Conservation (phyloP, 2,329 filamentous ascomycete genomes). For the Cercospora sp. region DNA sequence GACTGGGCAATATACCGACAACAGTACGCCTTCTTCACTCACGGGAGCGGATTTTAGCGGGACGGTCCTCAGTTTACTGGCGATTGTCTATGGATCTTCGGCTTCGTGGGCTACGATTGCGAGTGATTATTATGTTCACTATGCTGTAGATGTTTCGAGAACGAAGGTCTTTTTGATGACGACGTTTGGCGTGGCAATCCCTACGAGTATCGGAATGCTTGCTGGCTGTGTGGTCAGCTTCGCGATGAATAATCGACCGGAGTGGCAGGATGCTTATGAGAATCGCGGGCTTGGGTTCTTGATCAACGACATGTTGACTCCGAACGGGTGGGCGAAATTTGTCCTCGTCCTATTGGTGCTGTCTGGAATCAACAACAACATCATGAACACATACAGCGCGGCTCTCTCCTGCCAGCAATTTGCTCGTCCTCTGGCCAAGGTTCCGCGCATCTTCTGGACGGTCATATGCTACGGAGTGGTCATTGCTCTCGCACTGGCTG, state of each 20-base stretch:
- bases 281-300: conserved; percentile 51
- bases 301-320: conserved; percentile 49
- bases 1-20: conserved; percentile 47
- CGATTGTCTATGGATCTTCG: conserved; percentile 43
- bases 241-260: conserved; percentile 43
- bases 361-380: conserved; percentile 43
- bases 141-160: conserved; percentile 42
- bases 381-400: conserved; percentile 47
- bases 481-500: conserved; percentile 47
- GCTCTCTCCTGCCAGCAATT: conserved; percentile 51
- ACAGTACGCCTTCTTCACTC: conserved; percentile 35
- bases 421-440: conserved; percentile 51
- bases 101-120: conserved; percentile 46
- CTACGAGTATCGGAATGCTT: conserved; percentile 48
- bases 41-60: conserved; percentile 36
- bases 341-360: conserved; percentile 44
- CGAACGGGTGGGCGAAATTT: conserved; percentile 52
- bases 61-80: conserved; percentile 35
- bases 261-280: conserved; percentile 44
- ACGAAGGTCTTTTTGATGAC: conserved; percentile 47
- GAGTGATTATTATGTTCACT: conserved; percentile 48
- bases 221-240: conserved; percentile 44
- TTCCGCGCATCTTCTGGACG: conserved; percentile 54
- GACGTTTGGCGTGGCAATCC: conserved; percentile 44
- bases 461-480: conserved; percentile 47